Percentiles rank a stretch among this genome's conserved stretches.
Conservation (phyloP, 75 land plant species). For the Selaginella moellendorffii region DNA sequence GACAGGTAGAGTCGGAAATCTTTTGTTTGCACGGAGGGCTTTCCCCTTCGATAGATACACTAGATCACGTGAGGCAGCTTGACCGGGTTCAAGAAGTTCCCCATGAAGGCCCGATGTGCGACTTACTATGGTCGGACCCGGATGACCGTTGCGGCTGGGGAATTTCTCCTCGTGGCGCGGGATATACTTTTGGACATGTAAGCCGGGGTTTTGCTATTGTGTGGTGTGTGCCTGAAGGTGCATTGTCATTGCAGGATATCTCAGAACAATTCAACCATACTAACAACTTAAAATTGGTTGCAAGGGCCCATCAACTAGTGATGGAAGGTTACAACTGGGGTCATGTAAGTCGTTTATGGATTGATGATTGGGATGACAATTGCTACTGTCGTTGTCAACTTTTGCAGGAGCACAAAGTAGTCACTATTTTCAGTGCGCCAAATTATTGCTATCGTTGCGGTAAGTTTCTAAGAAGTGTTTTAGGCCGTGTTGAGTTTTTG, state of each 20-base stretch:
- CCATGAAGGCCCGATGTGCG: constrained; percentile 93
- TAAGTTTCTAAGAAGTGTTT: constrained; percentile 15
- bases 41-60: constrained; percentile 87
- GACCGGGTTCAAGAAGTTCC: constrained; percentile 96
- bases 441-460: constrained; percentile 95
- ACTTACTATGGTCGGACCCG: constrained; percentile 82
- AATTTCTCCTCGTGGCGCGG: constrained; percentile 88
- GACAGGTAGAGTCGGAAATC: constrained; percentile 81
- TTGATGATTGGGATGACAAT: background rate
- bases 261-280: constrained; percentile 90
- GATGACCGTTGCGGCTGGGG: constrained; percentile 99
- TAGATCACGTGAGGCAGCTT: constrained; percentile 81
- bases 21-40: constrained; percentile 91
- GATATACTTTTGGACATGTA: constrained; percentile 91
- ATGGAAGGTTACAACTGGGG: constrained; percentile 99
- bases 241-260: constrained; percentile 50
- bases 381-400: background rate
- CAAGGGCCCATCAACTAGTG: constrained; percentile 86
- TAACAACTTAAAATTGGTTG: constrained; percentile 79
- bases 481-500: no score
- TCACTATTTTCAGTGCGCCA: constrained; percentile 91
- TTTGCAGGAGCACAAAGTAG: constrained; percentile 85
- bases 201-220: no score
- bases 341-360: constrained; percentile 41
- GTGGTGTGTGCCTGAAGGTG: no score